Evolutionary conservation across 495 filamentous ascomycete genomes (phyloP), one percentile per base, ranked within the genome.

Genomic region (Xylaria castorea): DNA sequence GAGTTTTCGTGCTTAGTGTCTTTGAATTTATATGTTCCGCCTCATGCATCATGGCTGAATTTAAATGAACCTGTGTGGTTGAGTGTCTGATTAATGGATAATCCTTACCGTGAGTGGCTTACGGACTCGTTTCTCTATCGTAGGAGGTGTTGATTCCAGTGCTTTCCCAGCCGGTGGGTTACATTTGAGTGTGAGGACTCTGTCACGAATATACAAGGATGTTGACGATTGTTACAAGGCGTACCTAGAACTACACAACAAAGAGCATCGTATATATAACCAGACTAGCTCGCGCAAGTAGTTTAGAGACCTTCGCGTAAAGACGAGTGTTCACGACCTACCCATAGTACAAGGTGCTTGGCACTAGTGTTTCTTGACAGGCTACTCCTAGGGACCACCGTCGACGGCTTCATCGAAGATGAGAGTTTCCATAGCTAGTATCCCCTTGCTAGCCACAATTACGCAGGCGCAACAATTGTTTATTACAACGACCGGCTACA

Each of bases 381-480:
- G 16, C 44, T 46, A n/a, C 42, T 34, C 14, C 40, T 12, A 25
- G 11, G 9, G 11, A 67, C 38, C n/a, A 34, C 42, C 63, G 9
- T 8, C 22, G 14, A 18, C 11, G 6, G 14, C 20, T 18, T 46
- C 20, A 38, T 67, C 42, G 20, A 63, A 44, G 27, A 63, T 63
- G 60, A 63, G 36, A 42, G 18, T 44, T 44, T 25, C 36, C n/a
- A 2, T 64, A 22, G 34, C 61, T 14, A 27, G 61, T 18, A 44
- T 40, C 30, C 3, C 11, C 5, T 1, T 64, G 1, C n/a, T 64
- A 6, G 22, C 38, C 20, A 61, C 32, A 12, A 5, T 38, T 34
- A 5, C 22, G 36, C 42, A 9, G 42, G 62, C 62, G 20, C 62
- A 66, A 42, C 62, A 66, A 66, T 20, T 50, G 25, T 66, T 66